Evolutionary conservation across 2,329 filamentous ascomycete genomes (phyloP).

Genomic region (Ceratocystis alfenasii): DNA sequence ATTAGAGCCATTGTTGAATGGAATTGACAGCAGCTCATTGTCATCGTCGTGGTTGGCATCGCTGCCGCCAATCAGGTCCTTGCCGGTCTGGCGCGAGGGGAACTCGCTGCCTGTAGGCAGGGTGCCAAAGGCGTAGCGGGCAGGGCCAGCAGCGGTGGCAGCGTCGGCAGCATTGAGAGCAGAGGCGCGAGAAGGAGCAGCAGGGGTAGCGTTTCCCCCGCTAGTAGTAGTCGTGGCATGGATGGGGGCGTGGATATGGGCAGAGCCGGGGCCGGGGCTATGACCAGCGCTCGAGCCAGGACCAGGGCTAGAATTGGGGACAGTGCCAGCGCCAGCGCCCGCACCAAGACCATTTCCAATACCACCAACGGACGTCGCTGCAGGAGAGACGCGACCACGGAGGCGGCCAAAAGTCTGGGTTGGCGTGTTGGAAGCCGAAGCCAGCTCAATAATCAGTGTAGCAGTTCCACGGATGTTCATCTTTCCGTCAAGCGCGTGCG

Average conservation of each 20-base stretch:
- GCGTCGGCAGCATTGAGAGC: not conserved
- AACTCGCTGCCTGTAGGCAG: conserved; percentile 36
- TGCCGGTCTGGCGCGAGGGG: conserved; percentile 46
- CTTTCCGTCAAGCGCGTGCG: conserved; percentile 20
- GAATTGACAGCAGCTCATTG: conserved; percentile 57
- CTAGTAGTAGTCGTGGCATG: not conserved
- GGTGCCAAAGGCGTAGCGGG: conserved; percentile 17
- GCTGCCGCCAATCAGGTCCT: conserved; percentile 56
- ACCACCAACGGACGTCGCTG: too few species aligned
- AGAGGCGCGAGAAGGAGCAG: not conserved
- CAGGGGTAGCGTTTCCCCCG: not conserved
- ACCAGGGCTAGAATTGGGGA: not conserved
- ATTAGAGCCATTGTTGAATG: conserved; percentile 26
- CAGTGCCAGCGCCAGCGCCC: not conserved
- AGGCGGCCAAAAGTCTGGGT: conserved; percentile 17
- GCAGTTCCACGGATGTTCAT: conserved; percentile 20
- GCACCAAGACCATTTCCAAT: too few species aligned
- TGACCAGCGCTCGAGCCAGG: not conserved
- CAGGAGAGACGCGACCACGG: conserved; percentile 17
- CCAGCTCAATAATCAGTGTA: conserved; percentile 16
- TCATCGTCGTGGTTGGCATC: conserved; percentile 60
- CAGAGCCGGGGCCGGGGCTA: conserved; percentile 1
- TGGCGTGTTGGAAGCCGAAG: conserved; percentile 18
- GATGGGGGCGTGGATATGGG: not conserved
- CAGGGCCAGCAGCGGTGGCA: not conserved